Evolutionary conservation across 2,329 filamentous ascomycete species (phyloP), one percentile per base, ranked within the genome.

Genomic region (Leptographium radiaticola): DNA sequence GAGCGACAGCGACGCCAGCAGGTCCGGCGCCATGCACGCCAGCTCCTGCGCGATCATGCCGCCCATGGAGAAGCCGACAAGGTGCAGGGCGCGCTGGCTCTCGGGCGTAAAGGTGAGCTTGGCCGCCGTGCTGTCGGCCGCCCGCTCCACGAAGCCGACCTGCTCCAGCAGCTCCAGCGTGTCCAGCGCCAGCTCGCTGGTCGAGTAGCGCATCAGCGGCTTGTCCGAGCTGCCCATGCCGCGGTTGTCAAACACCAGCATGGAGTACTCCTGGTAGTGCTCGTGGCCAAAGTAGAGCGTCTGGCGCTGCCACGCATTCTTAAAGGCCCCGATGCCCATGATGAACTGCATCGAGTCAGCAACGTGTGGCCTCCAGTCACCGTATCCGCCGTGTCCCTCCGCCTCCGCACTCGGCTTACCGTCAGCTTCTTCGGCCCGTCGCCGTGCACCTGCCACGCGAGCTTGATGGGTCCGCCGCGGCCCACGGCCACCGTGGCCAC

Each of bases 1-100:
- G 4, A 87, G 73, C 38, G 70, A 75, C 18, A 87, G 69, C 16
- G 75, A 79, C 30, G 71, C 69, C 52, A 87, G 65, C 48, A 77
- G 71, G 13, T 68, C 58, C 0, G 81, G 80, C 34, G 72, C 68
- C n/a, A 73, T 66, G 59, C 68, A 71, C 25, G 76, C 80, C 5
- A 95, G 64, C 69, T 95, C 89, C 68, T 95, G 89, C 2, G 87
- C 81, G 62, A 95, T 91, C 89, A 95, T 95, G 63, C 89, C 89
- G 58, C 89, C 89, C 77, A 95, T 86, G 56, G 84, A 88, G 59
- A 91, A 81, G 54, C 89, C 89, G 38, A 86, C 73, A 52, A 94
- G 66, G 69, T 95, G 82, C 65, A 71, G 75, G 61, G 73, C 58
- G 55, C 64, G 10, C 64, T 53, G 3, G 54, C 49, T 34, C 45